A percentile compares a stretch with the other conserved stretches of the same genome.
Conservation (phyloP, 2,329 filamentous ascomycete genomes). For the Scytalidium sp. region DNA sequence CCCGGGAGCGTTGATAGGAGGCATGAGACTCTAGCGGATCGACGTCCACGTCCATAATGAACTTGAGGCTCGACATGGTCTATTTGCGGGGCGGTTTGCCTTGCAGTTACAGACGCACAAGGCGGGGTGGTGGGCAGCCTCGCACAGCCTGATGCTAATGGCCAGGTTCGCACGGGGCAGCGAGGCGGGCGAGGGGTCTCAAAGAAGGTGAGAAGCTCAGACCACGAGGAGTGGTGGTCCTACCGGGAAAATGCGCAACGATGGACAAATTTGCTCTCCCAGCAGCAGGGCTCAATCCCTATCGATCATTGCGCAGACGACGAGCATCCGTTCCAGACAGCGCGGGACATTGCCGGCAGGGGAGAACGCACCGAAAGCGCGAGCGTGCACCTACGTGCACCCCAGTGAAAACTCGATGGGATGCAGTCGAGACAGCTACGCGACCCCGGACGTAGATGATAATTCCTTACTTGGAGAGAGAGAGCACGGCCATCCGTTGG, state of each 20-base stretch:
- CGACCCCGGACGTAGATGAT: too few species aligned
- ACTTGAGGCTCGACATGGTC: slow-evolving; percentile 30
- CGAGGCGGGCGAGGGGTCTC: background rate
- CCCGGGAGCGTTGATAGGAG: slow-evolving; percentile 25
- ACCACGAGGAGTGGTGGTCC: background rate
- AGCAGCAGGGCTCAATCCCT: background rate
- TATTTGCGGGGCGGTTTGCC: background rate
- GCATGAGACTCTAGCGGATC: slow-evolving; percentile 30
- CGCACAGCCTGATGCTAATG: background rate
- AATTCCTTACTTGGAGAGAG: too few species aligned
- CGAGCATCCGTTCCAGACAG: background rate
- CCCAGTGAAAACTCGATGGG: too few species aligned
- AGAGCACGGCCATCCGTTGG: too few species aligned
- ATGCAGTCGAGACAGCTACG: too few species aligned
- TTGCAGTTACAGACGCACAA: background rate
- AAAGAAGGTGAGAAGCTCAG: background rate
- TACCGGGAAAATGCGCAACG: background rate
- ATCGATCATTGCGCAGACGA: background rate
- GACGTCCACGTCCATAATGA: slow-evolving; percentile 33
- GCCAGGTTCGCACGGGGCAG: background rate
- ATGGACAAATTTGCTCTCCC: background rate
- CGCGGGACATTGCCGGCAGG: background rate
- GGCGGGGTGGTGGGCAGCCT: background rate
- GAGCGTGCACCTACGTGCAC: too few species aligned
- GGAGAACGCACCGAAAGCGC: background rate